Base-by-base conservation (phyloP, 495 filamentous ascomycete species). In the Tuber magnatum region DNA sequence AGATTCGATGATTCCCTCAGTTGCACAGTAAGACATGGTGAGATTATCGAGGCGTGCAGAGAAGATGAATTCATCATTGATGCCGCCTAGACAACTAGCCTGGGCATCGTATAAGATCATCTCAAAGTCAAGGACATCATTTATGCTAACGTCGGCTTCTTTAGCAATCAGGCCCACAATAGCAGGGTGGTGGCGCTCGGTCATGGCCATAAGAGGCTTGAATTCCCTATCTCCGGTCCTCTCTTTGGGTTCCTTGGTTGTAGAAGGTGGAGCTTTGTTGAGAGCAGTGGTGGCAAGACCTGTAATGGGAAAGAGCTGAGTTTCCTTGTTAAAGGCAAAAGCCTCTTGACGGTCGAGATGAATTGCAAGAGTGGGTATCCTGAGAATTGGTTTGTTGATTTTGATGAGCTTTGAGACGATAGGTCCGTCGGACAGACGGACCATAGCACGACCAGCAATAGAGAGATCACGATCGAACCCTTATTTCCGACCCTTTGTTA, bases 381-480 rank as follows among this genome's bases (percentile, higher is more conserved):
- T 88, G 73, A 98, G 87, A 76, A 99, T 94, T 48, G 95, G 96
- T 76, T 90, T 88, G 77, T 97, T 92, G 76, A 98, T 88, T 85
- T 95, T 94, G 84, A 98, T 89, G 71, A 99, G 87, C 85, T 91
- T 94, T 83, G 94, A 92, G 74, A 88, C 87, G 78, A 94, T 92
- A 70, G 88, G 89, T 48, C 93, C 94, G 69, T 92, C 87, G 32
- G 86, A 86, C 65, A 88, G 87, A 76, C 90, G 92, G 70, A 94
- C 89, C 87, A 98, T 91, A 14, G 90, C 93, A 71, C 95, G 89
- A 44, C 95, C 95, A 68, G 95, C 96, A 72, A 97, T 89, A 76
- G 91, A 91, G 44, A 99, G 86, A 85, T 99, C 95, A 72, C 95
- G 90, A 84, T 99, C 95, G 80, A 98, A 98, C 95, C 94, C 88